Evolutionary conservation across 345 rosid species (phyloP).

Genomic region (rapeseed (Brassica napus)): DNA sequence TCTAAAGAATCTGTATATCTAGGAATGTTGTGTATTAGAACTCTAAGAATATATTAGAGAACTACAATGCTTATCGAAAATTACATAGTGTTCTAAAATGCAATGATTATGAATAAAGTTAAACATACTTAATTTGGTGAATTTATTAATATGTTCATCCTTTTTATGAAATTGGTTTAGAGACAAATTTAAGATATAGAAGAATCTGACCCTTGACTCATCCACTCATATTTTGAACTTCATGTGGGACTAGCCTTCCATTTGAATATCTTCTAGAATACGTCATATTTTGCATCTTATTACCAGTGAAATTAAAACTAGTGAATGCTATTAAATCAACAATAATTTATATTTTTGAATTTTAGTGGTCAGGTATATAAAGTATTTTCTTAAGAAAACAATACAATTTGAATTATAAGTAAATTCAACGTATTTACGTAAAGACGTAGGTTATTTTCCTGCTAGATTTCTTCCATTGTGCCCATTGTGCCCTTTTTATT

Average conservation of each 20-base stretch:
- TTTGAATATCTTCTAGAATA: constrained; percentile 12
- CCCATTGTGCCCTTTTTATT: neutral
- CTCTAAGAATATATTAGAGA: neutral
- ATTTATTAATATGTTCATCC: constrained; percentile 20
- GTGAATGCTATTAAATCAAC: constrained; percentile 4
- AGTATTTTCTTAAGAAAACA: neutral
- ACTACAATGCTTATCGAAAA: neutral
- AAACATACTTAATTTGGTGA: neutral
- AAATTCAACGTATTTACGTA: neutral
- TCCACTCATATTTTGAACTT: constrained; percentile 37
- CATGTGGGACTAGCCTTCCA: constrained; percentile 31
- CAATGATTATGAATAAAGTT: constrained; percentile 31
- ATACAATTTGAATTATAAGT: neutral
- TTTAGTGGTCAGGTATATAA: neutral
- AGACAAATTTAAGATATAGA: constrained; percentile 28
- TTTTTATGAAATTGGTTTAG: constrained; percentile 25
- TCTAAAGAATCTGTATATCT: neutral
- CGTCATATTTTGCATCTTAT: constrained; percentile 8
- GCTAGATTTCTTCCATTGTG: neutral
- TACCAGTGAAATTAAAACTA: constrained; percentile 1
- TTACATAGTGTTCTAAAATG: constrained; percentile 20
- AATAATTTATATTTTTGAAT: neutral
- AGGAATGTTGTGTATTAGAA: constrained; percentile 12
- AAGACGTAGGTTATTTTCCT: neutral
- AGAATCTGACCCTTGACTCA: constrained; percentile 32